These are phyloP conservation scores for Tribonema minus DNA, from an alignment of 108 stramenopile species.

Conservation along the genomic window DNA sequence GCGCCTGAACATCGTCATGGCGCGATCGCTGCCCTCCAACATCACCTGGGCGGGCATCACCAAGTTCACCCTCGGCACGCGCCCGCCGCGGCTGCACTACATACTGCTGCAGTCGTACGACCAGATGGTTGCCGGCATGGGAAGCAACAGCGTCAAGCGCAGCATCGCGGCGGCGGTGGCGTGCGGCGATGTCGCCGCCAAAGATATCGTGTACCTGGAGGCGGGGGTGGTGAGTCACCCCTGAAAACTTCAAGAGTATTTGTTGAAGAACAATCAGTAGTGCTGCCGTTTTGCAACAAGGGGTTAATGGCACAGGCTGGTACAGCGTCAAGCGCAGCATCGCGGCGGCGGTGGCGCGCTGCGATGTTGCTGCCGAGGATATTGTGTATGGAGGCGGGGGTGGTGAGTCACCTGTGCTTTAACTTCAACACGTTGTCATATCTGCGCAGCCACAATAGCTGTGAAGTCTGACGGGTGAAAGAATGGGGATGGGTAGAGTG, in stretches of 20 bases:
- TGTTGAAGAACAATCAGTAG: background rate
- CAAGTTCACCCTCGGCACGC: slow-evolving; percentile 16
- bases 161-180: slow-evolving; percentile 16
- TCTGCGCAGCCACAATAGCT: background rate
- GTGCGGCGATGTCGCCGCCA: slow-evolving; percentile 1
- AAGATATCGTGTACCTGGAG: slow-evolving; percentile 33
- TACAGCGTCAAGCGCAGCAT: slow-evolving; percentile 22
- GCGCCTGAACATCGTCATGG: slow-evolving; percentile 10
- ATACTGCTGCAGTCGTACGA: background rate
- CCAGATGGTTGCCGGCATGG: too few species aligned
- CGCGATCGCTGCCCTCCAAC: slow-evolving; percentile 16
- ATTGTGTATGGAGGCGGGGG: slow-evolving; percentile 30
- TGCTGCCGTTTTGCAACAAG: background rate
- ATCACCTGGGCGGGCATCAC: slow-evolving; percentile 16
- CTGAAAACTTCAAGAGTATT: too few species aligned
- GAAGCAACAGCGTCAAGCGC: slow-evolving; percentile 20
- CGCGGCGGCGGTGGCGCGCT: slow-evolving; percentile 9
- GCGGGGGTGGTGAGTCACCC: slow-evolving; percentile 20
- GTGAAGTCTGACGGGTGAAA: background rate
- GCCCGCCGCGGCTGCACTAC: background rate
- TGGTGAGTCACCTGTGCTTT: too few species aligned
- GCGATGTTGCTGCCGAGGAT: slow-evolving; percentile 11
- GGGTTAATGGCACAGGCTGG: too few species aligned
- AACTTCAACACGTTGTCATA: too few species aligned
- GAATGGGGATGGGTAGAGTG: too few species aligned